Evolutionary conservation across 805 yeast genomes (phyloP).

Genomic region (Wickerhamomyces chambardii): DNA sequence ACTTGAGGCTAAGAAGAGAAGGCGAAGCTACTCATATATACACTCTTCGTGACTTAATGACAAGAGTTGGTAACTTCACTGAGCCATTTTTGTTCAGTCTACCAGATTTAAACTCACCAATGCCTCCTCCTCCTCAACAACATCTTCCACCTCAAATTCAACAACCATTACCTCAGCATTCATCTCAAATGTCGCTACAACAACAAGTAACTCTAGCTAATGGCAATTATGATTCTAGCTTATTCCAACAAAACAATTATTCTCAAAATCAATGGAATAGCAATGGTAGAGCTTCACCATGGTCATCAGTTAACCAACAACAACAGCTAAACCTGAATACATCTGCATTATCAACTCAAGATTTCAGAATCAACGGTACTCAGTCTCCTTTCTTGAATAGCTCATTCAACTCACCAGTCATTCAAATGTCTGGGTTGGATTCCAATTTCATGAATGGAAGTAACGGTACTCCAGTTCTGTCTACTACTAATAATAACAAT

Average conservation of each 20-base stretch:
- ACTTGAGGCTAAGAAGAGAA: constrained; percentile 47
- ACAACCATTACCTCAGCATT: constrained; percentile 5
- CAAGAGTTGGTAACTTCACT: constrained; percentile 34
- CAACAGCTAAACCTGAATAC: constrained; percentile 1
- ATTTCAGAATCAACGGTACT: constrained; percentile 4
- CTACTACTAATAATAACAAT: no score
- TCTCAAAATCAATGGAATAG: constrained; percentile 2
- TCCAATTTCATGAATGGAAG: background rate
- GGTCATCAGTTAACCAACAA: constrained; percentile 9
- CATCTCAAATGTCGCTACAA: constrained; percentile 8
- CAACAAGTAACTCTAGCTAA: background rate
- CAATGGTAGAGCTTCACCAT: constrained; percentile 11
- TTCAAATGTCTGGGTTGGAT: background rate
- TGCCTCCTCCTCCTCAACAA: background rate
- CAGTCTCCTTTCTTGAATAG: constrained; percentile 10
- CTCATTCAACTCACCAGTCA: background rate
- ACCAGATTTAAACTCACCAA: constrained; percentile 13
- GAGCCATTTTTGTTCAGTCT: constrained; percentile 58
- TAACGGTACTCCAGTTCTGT: no score
- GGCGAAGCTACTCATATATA: constrained; percentile 37
- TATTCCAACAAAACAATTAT: background rate
- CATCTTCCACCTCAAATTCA: background rate
- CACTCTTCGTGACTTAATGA: constrained; percentile 45
- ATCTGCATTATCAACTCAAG: constrained; percentile 1
- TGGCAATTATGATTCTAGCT: constrained; percentile 1